phyloP scores from a whole-genome alignment of 176 grass and related monocot genomes.

The Lolium perenne region DNA sequence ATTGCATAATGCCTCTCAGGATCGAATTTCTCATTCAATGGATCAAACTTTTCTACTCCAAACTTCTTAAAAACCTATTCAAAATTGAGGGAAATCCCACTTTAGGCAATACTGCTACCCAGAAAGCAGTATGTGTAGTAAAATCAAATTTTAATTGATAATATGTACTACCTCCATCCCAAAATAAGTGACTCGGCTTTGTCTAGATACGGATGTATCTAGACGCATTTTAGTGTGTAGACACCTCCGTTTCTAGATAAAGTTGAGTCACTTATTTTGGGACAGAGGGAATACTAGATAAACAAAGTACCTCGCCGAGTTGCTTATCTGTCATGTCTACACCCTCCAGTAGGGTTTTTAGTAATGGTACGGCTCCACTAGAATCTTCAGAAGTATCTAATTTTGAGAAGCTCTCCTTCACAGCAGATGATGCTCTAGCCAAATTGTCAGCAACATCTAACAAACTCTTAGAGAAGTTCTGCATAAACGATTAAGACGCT shows the following conservation, averaged over 20 bases:
- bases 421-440: constrained; percentile 64
- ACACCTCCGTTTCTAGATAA: too few species aligned
- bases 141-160: constrained; percentile 11
- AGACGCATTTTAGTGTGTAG: too few species aligned
- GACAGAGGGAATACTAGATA: too few species aligned
- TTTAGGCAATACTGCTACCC: neutral
- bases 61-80: constrained; percentile 71
- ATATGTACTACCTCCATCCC: neutral
- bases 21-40: constrained; percentile 67
- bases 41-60: constrained; percentile 70
- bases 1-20: constrained; percentile 62
- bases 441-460: constrained; percentile 81
- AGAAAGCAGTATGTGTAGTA: constrained; percentile 21
- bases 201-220: too few species aligned
- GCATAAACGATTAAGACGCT: constrained; percentile 15
- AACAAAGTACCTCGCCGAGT: constrained; percentile 61
- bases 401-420: constrained; percentile 74
- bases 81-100: constrained; percentile 8
- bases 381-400: constrained; percentile 67
- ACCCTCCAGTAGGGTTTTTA: constrained; percentile 74
- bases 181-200: too few species aligned
- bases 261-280: too few species aligned
- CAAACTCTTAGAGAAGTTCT: constrained; percentile 73
- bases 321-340: constrained; percentile 86
- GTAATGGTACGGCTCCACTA: constrained; percentile 58